Conservation (phyloP, 768 basidiomycete genomes). For the Dacryopinax spathularia region DNA sequence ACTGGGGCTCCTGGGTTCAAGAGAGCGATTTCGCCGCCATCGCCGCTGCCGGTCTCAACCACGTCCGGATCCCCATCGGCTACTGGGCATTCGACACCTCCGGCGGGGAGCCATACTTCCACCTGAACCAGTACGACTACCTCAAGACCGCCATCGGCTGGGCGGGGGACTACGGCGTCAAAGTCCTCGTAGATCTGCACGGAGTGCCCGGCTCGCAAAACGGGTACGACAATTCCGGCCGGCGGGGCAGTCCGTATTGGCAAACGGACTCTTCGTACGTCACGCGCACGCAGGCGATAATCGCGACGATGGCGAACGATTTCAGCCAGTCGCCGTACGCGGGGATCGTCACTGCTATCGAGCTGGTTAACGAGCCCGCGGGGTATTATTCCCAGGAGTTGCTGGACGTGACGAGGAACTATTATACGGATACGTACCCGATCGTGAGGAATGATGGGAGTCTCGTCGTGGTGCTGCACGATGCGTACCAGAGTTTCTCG, state of each 20-base stretch:
- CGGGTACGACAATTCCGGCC: conserved; percentile 75
- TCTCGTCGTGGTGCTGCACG: conserved; percentile 53
- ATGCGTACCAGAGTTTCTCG: conserved; percentile 62
- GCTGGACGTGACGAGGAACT: conserved; percentile 37
- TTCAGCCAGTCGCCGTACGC: conserved; percentile 34
- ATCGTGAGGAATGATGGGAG: conserved; percentile 40
- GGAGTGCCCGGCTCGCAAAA: conserved; percentile 52
- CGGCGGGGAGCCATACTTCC: conserved; percentile 15
- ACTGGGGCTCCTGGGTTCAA: conserved; percentile 47
- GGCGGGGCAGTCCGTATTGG: conserved; percentile 51
- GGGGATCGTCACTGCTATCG: conserved; percentile 49
- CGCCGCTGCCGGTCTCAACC: conserved; percentile 50
- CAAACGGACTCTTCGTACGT: conserved; percentile 52
- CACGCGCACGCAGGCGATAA: conserved; percentile 48
- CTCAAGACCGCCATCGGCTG: conserved; percentile 22
- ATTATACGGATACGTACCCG: conserved; percentile 48
- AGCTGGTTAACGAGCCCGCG: conserved; percentile 69
- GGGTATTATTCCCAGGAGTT: conserved; percentile 36
- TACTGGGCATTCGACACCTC: conserved; percentile 62
- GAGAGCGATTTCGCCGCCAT: conserved; percentile 58
- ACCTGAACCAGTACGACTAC: conserved; percentile 2
- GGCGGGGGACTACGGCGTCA: conserved; percentile 53
- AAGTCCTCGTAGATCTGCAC: conserved; percentile 72
- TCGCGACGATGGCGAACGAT: conserved; percentile 45
- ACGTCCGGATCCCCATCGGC: conserved; percentile 58